Evolutionary conservation across 2,329 filamentous ascomycete species (phyloP).

Genomic region (Aspergillus sp.): DNA sequence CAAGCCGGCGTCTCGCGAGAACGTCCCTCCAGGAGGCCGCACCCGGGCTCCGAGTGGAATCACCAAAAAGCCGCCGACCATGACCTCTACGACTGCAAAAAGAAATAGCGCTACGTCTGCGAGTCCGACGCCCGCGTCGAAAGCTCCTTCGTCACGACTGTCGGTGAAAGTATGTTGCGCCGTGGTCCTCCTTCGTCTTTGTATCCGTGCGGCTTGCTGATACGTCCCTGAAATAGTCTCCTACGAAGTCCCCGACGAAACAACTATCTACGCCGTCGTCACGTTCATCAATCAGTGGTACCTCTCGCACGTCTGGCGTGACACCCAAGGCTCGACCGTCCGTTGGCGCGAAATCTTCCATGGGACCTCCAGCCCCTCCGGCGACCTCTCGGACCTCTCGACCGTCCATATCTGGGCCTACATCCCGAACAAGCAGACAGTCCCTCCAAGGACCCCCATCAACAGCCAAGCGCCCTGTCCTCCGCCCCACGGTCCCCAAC

Average conservation of each 20-base stretch:
- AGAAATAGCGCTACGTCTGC: slow-evolving; percentile 68
- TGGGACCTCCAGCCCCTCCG: slow-evolving; percentile 59
- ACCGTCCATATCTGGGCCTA: slow-evolving; percentile 35
- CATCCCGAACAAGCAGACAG: slow-evolving; percentile 33
- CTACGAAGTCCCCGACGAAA: slow-evolving; percentile 77
- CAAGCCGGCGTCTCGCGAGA: slow-evolving; percentile 35
- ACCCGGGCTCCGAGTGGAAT: slow-evolving; percentile 42
- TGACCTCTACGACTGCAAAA: slow-evolving; percentile 57
- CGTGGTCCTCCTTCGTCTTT: background rate
- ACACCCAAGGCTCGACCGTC: slow-evolving; percentile 55
- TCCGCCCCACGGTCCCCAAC: slow-evolving; percentile 27
- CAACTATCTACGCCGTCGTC: slow-evolving; percentile 61
- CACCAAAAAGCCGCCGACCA: slow-evolving; percentile 43
- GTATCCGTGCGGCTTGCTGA: background rate
- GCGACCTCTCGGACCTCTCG: slow-evolving; percentile 35
- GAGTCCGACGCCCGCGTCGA: slow-evolving; percentile 68
- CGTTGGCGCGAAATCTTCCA: slow-evolving; percentile 58
- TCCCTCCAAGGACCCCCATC: slow-evolving; percentile 23
- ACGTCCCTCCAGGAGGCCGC: slow-evolving; percentile 24
- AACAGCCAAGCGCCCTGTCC: slow-evolving; percentile 31
- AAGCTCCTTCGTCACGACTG: slow-evolving; percentile 38
- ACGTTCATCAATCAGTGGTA: slow-evolving; percentile 38
- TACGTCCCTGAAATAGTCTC: slow-evolving; percentile 53
- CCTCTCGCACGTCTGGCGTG: slow-evolving; percentile 53
- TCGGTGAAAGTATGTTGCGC: slow-evolving; percentile 35